These are phyloP conservation scores for Kwoniella dejecticola DNA, from an alignment of 768 basidiomycete genomes.

Conservation along the genomic window DNA sequence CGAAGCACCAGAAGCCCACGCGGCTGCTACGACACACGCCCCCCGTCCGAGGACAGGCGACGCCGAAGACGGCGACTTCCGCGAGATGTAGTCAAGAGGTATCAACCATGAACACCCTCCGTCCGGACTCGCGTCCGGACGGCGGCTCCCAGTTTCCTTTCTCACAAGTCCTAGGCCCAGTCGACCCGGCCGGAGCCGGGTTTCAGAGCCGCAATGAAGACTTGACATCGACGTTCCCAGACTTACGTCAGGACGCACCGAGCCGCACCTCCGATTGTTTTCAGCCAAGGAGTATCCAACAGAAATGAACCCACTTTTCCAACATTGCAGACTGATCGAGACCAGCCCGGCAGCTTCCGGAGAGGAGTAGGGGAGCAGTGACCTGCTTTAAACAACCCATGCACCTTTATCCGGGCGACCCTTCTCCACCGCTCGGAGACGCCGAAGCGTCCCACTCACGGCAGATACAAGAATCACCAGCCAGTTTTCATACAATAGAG, in stretches of 20 bases:
- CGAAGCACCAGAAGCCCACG: neutral
- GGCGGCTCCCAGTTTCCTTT: constrained; percentile 59
- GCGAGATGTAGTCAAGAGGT: constrained; percentile 31
- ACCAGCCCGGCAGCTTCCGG: constrained; percentile 5
- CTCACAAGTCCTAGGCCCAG: constrained; percentile 59
- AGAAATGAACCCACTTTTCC: constrained; percentile 57
- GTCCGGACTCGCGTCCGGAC: constrained; percentile 10
- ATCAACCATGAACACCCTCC: constrained; percentile 60
- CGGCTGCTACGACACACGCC: neutral
- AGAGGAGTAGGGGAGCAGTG: neutral
- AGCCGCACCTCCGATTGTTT: constrained; percentile 56
- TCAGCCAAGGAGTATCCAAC: constrained; percentile 56
- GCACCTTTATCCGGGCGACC: neutral
- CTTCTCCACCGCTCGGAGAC: neutral
- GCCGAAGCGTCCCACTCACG: constrained; percentile 7
- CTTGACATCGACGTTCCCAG: constrained; percentile 46
- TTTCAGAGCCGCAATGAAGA: constrained; percentile 55
- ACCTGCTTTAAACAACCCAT: neutral
- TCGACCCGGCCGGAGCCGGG: constrained; percentile 53
- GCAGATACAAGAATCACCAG: neutral
- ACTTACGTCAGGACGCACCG: constrained; percentile 23
- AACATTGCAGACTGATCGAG: constrained; percentile 25
- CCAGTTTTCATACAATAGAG: constrained; percentile 6
- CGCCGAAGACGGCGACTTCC: neutral
- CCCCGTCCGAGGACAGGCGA: constrained; percentile 14